Evolutionary conservation across 441 rosid genomes (phyloP), one percentile per base, ranked within the genome.

Genomic region (Mallotus japonicus): DNA sequence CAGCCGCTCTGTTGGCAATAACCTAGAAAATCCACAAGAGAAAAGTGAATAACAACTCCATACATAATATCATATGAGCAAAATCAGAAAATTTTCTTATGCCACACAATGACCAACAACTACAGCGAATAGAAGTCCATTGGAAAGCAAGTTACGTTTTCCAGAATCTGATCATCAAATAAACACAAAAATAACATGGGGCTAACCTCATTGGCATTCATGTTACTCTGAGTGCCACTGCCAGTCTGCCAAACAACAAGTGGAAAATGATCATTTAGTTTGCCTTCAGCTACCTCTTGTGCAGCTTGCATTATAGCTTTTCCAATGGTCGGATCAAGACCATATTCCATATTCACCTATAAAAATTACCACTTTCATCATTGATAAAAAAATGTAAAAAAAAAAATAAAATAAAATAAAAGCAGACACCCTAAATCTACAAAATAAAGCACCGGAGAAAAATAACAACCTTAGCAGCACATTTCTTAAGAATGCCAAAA

Each of bases 231-330:
- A 79, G 99, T 95, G 37, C 99, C 98, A 80, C 99, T 95, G 65
- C 99, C 99, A 73, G 99, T 92, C 85, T 95, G 99, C 99, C 99
- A 95, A 8, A 95, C 87, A 62, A 92, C 96, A 64, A 95, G 98
- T 0, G 95, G 98, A 66, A 95, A 95, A 77, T 92, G 98, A 82
- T 92, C 97, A 12, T 80, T 90, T 56, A 95, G 80, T 73, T 91
- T 92, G 49, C 97, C 98, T 59, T 91, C 96, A 0, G 99, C 97
- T 4, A 95, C 98, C 84, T 95, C 97, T 51, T 92, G 87, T 0
- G 99, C 89, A 2, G 98, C 99, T 83, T 89, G 85, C 93, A 95
- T 92, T 79, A 92, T 84, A 1, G 97, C 98, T 79, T 91, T 92
- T 66, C 93, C 98, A 34, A 92, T 82, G 10, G 86, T 76, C 51